A percentile compares a stretch with the other conserved stretches of the same genome.
Evolutionary conservation across 2,329 filamentous ascomycete species (phyloP).

Genomic region (Sporothrix euskadiensis): DNA sequence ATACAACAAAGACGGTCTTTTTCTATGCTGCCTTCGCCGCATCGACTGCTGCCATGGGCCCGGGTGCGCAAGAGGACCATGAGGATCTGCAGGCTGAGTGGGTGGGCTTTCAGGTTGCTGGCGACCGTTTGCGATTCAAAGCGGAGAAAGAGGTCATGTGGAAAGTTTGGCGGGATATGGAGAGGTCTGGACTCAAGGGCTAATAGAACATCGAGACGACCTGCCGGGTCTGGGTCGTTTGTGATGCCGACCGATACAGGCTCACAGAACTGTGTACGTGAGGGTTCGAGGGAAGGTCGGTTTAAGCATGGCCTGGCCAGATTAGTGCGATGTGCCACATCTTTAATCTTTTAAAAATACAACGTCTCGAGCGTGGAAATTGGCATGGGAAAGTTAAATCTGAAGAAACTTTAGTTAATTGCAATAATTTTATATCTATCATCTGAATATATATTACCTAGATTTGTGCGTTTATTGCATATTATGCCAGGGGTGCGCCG

Average conservation of each 20-base stretch:
- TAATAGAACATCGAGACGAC: background rate
- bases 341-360: background rate
- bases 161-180: conserved; percentile 30
- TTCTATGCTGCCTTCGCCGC: conserved; percentile 42
- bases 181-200: conserved; percentile 30
- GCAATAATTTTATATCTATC: no score
- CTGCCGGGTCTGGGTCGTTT: background rate
- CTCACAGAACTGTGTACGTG: background rate
- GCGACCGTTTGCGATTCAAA: conserved; percentile 26
- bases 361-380: background rate
- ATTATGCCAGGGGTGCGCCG: conserved; percentile 11
- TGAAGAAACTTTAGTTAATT: no score
- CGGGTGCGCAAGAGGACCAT: conserved; percentile 31
- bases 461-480: no score
- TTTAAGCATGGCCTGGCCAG: background rate
- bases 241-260: background rate
- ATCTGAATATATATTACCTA: no score
- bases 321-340: background rate
- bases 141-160: conserved; percentile 28
- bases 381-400: no score
- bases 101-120: conserved; percentile 27
- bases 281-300: background rate
- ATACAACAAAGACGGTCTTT: conserved; percentile 45
- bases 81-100: conserved; percentile 32
- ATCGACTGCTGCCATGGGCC: conserved; percentile 28